Conservation (phyloP, 2,329 filamentous ascomycete species). For the Aaosphaeria pasadenensis region DNA sequence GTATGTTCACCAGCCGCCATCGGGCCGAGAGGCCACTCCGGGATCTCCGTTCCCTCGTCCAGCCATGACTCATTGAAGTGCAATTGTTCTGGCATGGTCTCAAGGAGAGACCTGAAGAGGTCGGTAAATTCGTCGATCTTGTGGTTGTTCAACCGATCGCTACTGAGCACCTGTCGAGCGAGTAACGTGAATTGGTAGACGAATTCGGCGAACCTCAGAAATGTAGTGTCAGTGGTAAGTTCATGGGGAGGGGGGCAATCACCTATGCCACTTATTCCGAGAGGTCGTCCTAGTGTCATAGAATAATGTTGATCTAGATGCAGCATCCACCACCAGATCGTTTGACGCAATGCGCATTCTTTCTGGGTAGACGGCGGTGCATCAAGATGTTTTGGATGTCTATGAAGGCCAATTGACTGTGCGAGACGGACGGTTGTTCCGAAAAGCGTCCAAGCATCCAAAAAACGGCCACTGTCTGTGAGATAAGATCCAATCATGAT, state of each 20-base stretch:
- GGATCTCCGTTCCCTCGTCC: conserved; percentile 33
- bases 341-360: conserved; percentile 43
- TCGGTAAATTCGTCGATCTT: conserved; percentile 50
- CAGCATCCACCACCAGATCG: conserved; percentile 53
- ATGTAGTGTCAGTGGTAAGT: conserved; percentile 43
- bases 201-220: conserved; percentile 45
- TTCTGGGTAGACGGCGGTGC: conserved; percentile 39
- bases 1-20: conserved; percentile 42
- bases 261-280: conserved; percentile 49
- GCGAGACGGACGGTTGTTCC: conserved; percentile 49
- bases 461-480: conserved; percentile 48
- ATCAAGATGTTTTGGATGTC: conserved; percentile 46
- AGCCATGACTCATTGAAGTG: conserved; percentile 49
- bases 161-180: conserved; percentile 47
- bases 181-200: conserved; percentile 47
- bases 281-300: conserved; percentile 47
- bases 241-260: conserved; percentile 48
- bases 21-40: conserved; percentile 47
- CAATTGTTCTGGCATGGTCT: conserved; percentile 47
- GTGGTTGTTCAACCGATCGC: conserved; percentile 39
- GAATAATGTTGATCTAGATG: conserved; percentile 52
- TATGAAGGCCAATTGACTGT: conserved; percentile 50
- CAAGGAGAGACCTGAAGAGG: conserved; percentile 39
- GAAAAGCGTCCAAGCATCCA: conserved; percentile 51
- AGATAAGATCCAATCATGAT: conserved; percentile 50